A percentile compares a stretch with the other conserved stretches of the same genome.
Evolutionary conservation across 2,329 filamentous ascomycete species (phyloP).

Genomic region (Emericellopsis cladophorae): DNA sequence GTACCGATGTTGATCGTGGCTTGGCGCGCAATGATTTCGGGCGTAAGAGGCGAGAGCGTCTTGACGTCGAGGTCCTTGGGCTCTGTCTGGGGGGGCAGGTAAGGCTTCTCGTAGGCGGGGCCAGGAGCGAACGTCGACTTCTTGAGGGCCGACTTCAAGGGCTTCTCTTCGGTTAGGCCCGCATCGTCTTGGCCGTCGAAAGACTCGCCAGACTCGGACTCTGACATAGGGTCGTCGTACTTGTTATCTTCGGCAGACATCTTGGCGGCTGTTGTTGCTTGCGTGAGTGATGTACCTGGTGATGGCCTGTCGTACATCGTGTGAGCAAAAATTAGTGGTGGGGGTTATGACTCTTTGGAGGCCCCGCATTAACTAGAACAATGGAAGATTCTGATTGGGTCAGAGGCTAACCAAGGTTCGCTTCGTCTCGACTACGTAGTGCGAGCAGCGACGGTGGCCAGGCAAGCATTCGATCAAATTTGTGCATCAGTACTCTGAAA

Average conservation of each 20-base stretch:
- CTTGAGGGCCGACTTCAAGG: conserved; percentile 78
- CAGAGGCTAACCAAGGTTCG: no score
- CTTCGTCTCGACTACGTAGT: no score
- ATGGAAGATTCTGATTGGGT: no score
- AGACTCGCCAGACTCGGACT: conserved; percentile 55
- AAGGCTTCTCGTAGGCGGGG: conserved; percentile 38
- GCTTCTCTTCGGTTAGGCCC: conserved; percentile 40
- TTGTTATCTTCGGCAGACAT: conserved; percentile 49
- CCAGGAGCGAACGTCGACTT: conserved; percentile 44
- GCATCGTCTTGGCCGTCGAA: conserved; percentile 42
- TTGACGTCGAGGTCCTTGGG: conserved; percentile 78
- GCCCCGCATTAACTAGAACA: no score
- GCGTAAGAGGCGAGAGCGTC: conserved; percentile 71
- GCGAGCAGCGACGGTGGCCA: no score
- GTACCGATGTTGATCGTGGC: conserved; percentile 99
- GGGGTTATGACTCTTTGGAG: no score
- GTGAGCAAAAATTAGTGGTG: no score
- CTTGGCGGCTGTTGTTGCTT: conserved; percentile 14
- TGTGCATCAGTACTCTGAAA: no score
- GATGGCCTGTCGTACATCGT: no score
- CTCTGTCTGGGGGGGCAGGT: conserved; percentile 78
- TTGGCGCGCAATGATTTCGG: conserved; percentile 94
- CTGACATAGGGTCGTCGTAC: conserved; percentile 63
- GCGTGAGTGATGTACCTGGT: no score
- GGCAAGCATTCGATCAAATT: no score